Evolutionary conservation across 306 rosid species (phyloP).

Genomic region (Fragaria vesca): DNA sequence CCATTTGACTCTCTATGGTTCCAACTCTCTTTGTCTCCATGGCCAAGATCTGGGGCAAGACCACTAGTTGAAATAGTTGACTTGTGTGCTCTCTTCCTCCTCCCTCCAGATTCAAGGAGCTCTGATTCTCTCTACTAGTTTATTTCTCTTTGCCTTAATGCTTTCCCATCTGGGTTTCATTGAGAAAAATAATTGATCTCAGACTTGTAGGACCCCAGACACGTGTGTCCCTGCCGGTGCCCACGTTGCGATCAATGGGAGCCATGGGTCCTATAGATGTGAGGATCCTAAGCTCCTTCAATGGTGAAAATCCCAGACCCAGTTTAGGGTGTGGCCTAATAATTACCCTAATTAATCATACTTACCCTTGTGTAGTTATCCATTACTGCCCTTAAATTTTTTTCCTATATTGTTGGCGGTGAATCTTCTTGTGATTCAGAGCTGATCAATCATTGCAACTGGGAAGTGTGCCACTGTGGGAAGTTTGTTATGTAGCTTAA

Average conservation of each 20-base stretch:
- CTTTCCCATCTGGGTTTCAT: background rate
- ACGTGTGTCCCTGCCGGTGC: constrained; percentile 12
- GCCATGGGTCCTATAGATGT: background rate
- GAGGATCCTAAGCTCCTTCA: constrained; percentile 21
- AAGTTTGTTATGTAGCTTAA: background rate
- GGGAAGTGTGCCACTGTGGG: background rate
- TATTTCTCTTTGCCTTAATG: background rate
- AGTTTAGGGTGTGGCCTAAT: background rate
- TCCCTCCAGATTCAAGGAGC: background rate
- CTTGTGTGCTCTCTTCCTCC: constrained; percentile 1
- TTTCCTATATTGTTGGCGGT: background rate
- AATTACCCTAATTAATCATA: background rate
- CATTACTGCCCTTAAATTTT: background rate
- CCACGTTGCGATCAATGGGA: constrained; percentile 12
- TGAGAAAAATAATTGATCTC: background rate
- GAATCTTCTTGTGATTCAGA: constrained; percentile 12
- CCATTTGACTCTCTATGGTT: constrained; percentile 10
- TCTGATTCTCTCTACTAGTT: background rate
- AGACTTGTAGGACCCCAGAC: background rate
- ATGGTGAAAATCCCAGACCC: background rate
- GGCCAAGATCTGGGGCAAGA: constrained; percentile 9
- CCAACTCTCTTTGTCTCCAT: background rate
- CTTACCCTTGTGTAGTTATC: too few relatives aligned
- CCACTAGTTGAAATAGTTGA: constrained; percentile 27
- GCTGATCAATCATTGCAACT: constrained; percentile 8